Conservation (phyloP, 768 basidiomycete species). For the Lactarius quietus region DNA sequence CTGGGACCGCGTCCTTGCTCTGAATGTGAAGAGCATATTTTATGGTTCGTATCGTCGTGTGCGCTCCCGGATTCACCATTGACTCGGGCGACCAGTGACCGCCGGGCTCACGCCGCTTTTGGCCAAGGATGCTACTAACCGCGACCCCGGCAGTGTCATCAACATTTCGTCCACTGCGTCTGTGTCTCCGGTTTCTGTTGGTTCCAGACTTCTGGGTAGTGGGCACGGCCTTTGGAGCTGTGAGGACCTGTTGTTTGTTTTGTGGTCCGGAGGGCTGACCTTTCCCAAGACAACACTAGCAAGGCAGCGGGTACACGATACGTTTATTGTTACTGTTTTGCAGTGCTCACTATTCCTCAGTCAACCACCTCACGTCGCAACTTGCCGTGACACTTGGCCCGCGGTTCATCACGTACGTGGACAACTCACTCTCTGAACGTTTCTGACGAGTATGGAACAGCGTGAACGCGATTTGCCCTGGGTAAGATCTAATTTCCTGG, state of each 20-base stretch:
- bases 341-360: constrained; percentile 24
- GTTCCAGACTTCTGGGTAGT: constrained; percentile 42
- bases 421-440: neutral
- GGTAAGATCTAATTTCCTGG: constrained; percentile 40
- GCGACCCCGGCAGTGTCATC: constrained; percentile 72
- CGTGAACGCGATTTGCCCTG: constrained; percentile 82
- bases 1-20: constrained; percentile 79
- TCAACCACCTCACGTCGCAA: constrained; percentile 75
- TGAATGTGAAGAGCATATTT: constrained; percentile 84
- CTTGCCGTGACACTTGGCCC: constrained; percentile 63
- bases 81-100: constrained; percentile 43
- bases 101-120: constrained; percentile 59
- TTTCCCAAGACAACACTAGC: constrained; percentile 61
- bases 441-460: constrained; percentile 35
- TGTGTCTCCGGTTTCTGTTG: constrained; percentile 50
- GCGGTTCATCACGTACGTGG: constrained; percentile 60
- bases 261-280: neutral
- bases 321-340: neutral
- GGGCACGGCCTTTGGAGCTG: constrained; percentile 78
- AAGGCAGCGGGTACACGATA: constrained; percentile 56
- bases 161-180: constrained; percentile 76
- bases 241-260: constrained; percentile 38
- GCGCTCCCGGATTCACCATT: neutral
- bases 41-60: constrained; percentile 51
- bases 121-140: constrained; percentile 56